These are phyloP conservation scores for Eleusine coracana DNA, from an alignment of 176 grass and related monocot genomes.

Conservation along the genomic window DNA sequence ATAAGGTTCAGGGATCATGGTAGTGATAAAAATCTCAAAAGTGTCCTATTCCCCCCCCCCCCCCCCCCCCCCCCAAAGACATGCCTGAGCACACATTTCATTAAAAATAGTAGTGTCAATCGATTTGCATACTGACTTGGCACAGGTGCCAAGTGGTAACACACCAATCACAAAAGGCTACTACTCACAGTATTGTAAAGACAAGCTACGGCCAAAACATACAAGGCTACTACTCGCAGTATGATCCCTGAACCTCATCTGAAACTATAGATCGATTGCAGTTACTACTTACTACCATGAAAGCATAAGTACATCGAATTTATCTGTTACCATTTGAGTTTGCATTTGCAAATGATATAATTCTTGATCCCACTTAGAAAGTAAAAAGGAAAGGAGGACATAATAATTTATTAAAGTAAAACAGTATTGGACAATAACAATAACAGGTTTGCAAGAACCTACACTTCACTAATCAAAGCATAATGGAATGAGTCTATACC, in stretches of 20 bases:
- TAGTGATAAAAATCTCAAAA: neutral
- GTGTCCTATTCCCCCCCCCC: neutral
- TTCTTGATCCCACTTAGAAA: neutral
- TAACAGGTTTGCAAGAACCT: constrained; percentile 11
- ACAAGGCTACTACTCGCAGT: no score
- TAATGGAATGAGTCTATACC: constrained; percentile 1
- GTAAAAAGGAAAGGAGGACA: neutral
- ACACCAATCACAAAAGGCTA: no score
- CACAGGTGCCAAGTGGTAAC: no score
- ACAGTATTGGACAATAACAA: neutral
- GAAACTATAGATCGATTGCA: constrained; percentile 5
- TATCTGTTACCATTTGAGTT: neutral
- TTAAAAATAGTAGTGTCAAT: no score
- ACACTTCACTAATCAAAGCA: neutral
- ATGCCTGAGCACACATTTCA: no score
- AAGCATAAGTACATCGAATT: neutral
- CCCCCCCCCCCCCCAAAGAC: no score
- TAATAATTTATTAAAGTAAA: neutral
- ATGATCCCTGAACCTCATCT: no score
- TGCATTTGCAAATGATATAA: neutral
- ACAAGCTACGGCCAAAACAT: no score
- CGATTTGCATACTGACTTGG: no score
- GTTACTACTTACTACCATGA: constrained; percentile 26
- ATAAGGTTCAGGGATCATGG: neutral
- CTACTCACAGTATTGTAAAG: no score